Evolutionary conservation across 2,329 filamentous ascomycete genomes (phyloP), one percentile per base, ranked within the genome.

Genomic region (Aspergillus sp.): DNA sequence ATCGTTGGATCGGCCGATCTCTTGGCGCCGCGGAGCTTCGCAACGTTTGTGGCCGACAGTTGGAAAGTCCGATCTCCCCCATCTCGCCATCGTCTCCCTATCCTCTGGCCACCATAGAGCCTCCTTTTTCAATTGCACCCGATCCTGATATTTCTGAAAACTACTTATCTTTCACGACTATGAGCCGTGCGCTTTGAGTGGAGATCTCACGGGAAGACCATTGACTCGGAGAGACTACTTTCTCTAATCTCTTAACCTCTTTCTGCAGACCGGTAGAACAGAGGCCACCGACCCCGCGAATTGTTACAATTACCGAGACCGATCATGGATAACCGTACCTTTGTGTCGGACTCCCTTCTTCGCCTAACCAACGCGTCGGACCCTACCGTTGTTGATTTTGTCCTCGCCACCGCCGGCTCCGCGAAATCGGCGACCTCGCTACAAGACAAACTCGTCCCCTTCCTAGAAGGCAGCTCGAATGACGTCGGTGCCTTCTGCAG

Each of bases 331-430:
- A 69, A 73, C 59, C 71, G 71, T 55, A 75, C 72, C 14, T 78
- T 78, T 57, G 70, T 78, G n/a, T 83, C 81, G 54, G 81, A 84
- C 67, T 78, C 80, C 57, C 75, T 84, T 57, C 76, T 83, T 64
- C 80, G 78, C 58, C 76, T 85, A 54, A 81, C 82, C 42, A 83
- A 83, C 62, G 83, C 80, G 52, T 84, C 82, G 45, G 84, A 85
- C 61, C 75, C 80, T 39, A 84, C 84, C 54, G 77, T 84, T 53
- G 73, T 85, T 61, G 84, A 86, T 72, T 86, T 85, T 65, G 78
- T 86, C 24, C 78, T 84, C 56, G 81, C 82, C 49, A 84, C 82
- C 16, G 82, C 84, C 10, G 75, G 74, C 64, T 77, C 78, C 22
- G 78, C 80, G 49, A 83, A 82, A 65, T 83, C 81, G 2, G 69